These are phyloP conservation scores for Acer campestre DNA, from an alignment of 345 rosid species.

Conservation along the genomic window DNA sequence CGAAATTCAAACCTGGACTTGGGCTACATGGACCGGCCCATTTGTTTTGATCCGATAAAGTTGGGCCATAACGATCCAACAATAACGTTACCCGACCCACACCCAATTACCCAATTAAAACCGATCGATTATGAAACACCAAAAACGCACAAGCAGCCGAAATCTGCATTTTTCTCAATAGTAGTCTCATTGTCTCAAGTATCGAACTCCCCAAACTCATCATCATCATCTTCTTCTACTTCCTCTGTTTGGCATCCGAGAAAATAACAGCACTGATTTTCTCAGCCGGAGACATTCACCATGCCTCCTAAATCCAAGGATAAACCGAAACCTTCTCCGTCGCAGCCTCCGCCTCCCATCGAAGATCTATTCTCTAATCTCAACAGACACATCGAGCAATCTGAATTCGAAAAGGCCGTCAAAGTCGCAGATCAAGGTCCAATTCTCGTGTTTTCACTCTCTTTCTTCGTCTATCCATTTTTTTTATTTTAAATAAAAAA, in stretches of 20 bases:
- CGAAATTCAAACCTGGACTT: not conserved
- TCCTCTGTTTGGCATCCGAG: conserved; percentile 8
- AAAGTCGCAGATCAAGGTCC: conserved; percentile 81
- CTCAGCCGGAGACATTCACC: conserved; percentile 11
- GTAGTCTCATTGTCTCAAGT: not conserved
- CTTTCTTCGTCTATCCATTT: not conserved
- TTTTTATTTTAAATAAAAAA: no score
- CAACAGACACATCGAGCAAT: conserved; percentile 55
- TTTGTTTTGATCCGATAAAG: not conserved
- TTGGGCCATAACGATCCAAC: not conserved
- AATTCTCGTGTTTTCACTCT: conserved; percentile 3
- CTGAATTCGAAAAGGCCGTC: conserved; percentile 61
- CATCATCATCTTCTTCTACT: not conserved
- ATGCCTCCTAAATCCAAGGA: conserved; percentile 86
- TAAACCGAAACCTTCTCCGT: conserved; percentile 49
- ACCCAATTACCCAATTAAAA: not conserved
- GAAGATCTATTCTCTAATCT: conserved; percentile 88
- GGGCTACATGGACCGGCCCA: not conserved
- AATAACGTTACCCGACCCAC: not conserved
- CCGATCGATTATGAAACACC: not conserved
- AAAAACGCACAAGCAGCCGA: not conserved
- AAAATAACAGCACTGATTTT: not conserved
- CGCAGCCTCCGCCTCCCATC: conserved; percentile 68
- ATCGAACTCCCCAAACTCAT: not conserved
- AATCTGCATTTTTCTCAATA: not conserved